A percentile compares a stretch with the other conserved stretches of the same genome.
Conservation (phyloP, 805 yeast species). For the Lachancea nothofagi region DNA sequence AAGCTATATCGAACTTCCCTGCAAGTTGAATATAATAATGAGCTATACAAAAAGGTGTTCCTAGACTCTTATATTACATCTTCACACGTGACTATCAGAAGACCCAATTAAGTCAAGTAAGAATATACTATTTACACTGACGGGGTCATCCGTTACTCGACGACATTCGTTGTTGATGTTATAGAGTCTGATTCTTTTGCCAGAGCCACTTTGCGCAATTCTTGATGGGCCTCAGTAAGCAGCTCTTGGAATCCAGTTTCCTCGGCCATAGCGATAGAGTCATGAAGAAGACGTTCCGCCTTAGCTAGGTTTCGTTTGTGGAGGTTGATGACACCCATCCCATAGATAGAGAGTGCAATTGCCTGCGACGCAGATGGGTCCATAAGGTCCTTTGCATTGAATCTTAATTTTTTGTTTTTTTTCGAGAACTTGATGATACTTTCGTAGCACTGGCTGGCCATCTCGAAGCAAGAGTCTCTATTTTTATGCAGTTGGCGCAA, state of each 20-base stretch:
- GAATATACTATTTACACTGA: background rate
- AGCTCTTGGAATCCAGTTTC: conserved; percentile 61
- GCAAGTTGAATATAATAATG: no score
- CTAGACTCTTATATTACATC: background rate
- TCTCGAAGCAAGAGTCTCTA: conserved; percentile 28
- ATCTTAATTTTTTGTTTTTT: conserved; percentile 29
- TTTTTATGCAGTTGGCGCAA: conserved; percentile 24
- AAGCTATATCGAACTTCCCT: no score
- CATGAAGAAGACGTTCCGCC: conserved; percentile 59
- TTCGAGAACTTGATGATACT: conserved; percentile 40
- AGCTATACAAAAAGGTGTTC: no score
- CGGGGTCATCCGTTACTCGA: background rate
- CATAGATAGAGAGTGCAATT: conserved; percentile 76
- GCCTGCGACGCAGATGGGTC: conserved; percentile 51
- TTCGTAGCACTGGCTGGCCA: conserved; percentile 39
- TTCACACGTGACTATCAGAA: background rate
- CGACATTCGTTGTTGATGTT: background rate
- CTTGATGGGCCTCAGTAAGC: conserved; percentile 58
- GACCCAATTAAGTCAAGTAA: background rate
- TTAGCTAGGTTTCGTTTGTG: conserved; percentile 50
- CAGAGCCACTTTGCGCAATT: conserved; percentile 47
- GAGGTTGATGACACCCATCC: conserved; percentile 74
- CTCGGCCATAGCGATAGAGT: conserved; percentile 64
- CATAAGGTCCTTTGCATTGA: conserved; percentile 33
- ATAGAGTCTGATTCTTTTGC: conserved; percentile 14